Evolutionary conservation across 73 alveolate species (phyloP).

Genomic region (Uronychia setigera): DNA sequence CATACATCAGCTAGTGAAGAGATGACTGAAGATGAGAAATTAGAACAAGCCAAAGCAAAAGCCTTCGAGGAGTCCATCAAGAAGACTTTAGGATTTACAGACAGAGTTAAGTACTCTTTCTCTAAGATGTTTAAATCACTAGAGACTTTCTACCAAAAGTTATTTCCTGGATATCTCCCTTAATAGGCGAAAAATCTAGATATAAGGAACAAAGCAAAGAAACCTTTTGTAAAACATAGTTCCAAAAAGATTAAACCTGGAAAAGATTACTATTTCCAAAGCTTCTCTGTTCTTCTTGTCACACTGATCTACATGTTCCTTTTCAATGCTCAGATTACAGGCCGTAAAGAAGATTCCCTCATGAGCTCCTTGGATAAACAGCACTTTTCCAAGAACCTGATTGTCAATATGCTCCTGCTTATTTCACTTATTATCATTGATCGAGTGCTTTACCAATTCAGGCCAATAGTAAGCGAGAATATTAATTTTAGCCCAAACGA

Average conservation of each 20-base stretch:
- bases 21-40: constrained; percentile 22
- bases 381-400: constrained; percentile 56
- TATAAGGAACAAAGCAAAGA: constrained; percentile 9
- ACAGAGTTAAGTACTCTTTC: neutral
- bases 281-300: constrained; percentile 53
- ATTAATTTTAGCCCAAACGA: constrained; percentile 40
- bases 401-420: constrained; percentile 41
- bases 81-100: too few relatives aligned
- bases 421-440: constrained; percentile 59
- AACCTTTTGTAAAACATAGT: constrained; percentile 3
- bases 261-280: constrained; percentile 57
- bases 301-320: constrained; percentile 56
- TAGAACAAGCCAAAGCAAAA: constrained; percentile 33
- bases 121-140: neutral
- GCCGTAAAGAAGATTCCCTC: constrained; percentile 52
- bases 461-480: neutral
- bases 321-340: constrained; percentile 62
- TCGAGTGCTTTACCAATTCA: constrained; percentile 49
- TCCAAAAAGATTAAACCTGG: constrained; percentile 67
- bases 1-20: constrained; percentile 12
- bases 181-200: constrained; percentile 8
- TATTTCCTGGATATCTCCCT: constrained; percentile 21
- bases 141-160: neutral
- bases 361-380: constrained; percentile 49
- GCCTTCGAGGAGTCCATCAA: constrained; percentile 8